Evolutionary conservation across 2,329 filamentous ascomycete species (phyloP).

Genomic region (Coniochaeta sp.): DNA sequence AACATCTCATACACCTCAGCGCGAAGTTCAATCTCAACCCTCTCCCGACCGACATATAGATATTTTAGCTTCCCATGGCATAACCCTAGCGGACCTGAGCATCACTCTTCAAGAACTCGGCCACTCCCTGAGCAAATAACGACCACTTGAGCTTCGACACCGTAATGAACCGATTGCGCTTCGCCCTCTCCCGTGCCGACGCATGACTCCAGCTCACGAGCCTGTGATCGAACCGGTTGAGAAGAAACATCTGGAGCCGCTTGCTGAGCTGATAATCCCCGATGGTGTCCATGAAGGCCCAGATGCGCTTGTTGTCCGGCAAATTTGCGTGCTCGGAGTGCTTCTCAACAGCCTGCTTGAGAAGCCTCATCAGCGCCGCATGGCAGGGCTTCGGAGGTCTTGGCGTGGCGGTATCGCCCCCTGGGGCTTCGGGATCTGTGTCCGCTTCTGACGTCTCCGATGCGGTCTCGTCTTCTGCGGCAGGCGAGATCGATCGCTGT

Average conservation of each 20-base stretch:
- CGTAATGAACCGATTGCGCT: background rate
- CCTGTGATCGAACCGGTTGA: background rate
- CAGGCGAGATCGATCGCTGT: background rate
- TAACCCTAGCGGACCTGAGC: background rate
- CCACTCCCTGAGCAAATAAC: background rate
- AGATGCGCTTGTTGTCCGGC: slow-evolving; percentile 3
- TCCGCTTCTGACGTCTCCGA: background rate
- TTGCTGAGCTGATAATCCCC: background rate
- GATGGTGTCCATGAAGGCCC: background rate
- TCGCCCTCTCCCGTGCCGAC: background rate
- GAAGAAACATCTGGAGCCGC: background rate
- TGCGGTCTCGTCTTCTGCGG: background rate
- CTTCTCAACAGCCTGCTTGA: background rate
- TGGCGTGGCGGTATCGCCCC: background rate
- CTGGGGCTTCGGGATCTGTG: background rate
- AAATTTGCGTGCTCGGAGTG: background rate
- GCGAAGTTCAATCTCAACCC: background rate
- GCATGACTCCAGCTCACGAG: background rate
- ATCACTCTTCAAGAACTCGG: background rate
- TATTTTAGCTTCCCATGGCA: background rate
- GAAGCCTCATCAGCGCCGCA: background rate
- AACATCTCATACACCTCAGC: background rate
- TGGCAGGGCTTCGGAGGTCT: background rate
- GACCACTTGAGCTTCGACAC: background rate
- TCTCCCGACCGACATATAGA: background rate